These are phyloP conservation scores for Myrica gale DNA, from an alignment of 306 rosid genomes.

Conservation along the genomic window DNA sequence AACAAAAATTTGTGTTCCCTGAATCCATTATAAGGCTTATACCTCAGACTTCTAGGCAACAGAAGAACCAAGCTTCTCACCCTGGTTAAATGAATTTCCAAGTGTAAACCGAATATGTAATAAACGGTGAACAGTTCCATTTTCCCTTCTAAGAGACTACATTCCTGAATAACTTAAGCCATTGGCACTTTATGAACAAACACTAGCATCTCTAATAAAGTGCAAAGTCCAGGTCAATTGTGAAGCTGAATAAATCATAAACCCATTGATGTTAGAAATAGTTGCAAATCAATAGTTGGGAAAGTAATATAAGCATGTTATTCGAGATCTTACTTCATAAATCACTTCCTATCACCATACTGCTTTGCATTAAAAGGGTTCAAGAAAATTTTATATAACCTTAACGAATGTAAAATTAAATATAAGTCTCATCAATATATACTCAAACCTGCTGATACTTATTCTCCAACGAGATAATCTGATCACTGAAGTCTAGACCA, in stretches of 20 bases:
- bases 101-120: neutral
- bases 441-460: constrained; percentile 76
- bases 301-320: neutral
- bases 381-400: neutral
- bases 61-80: neutral
- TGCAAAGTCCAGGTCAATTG: neutral
- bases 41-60: neutral
- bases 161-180: neutral
- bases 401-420: neutral
- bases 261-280: neutral
- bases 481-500: constrained; percentile 88
- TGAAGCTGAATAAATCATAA: neutral
- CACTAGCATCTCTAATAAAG: neutral
- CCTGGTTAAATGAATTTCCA: neutral
- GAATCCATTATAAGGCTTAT: neutral
- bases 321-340: neutral
- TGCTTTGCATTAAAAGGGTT: neutral
- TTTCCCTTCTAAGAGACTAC: neutral
- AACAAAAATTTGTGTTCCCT: no score
- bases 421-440: constrained; percentile 8
- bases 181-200: neutral
- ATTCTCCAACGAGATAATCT: constrained; percentile 63
- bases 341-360: neutral
- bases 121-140: neutral
- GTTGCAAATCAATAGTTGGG: neutral